A percentile compares a stretch with the other conserved stretches of the same genome.
Evolutionary conservation across 2,329 filamentous ascomycete genomes (phyloP).

Genomic region (Alternaria triticimaculans): DNA sequence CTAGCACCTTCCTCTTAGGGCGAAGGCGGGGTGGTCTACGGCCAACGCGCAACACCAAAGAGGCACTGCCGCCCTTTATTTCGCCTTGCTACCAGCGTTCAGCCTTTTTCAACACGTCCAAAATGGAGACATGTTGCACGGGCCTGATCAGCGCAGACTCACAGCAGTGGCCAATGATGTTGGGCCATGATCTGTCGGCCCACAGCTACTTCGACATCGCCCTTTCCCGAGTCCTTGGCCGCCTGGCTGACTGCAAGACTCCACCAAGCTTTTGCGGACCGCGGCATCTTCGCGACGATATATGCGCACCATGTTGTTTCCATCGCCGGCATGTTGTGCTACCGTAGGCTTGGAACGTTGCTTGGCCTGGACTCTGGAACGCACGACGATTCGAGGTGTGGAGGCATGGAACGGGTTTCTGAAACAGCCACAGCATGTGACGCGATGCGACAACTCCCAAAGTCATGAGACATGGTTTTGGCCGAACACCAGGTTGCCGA

Average conservation of each 20-base stretch:
- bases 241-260: constrained; percentile 14
- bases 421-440: constrained; percentile 19
- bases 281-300: neutral
- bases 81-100: neutral
- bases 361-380: constrained; percentile 23
- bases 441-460: constrained; percentile 1
- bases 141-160: neutral
- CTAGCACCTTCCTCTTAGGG: constrained; percentile 6
- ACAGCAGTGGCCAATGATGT: neutral
- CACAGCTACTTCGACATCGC: neutral
- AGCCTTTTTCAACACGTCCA: neutral
- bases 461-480: neutral
- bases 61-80: constrained; percentile 17
- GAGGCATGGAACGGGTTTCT: constrained; percentile 17
- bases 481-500: neutral
- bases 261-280: constrained; percentile 12
- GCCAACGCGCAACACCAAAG: constrained; percentile 3
- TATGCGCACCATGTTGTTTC: neutral
- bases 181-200: neutral
- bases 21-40: constrained; percentile 3
- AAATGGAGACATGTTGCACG: neutral
- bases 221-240: neutral
- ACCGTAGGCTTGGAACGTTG: constrained; percentile 8
- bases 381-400: constrained; percentile 9
- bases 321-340: neutral